These are phyloP conservation scores for Rhizopogon vinicolor DNA, from an alignment of 768 basidiomycete species.

Conservation along the genomic window DNA sequence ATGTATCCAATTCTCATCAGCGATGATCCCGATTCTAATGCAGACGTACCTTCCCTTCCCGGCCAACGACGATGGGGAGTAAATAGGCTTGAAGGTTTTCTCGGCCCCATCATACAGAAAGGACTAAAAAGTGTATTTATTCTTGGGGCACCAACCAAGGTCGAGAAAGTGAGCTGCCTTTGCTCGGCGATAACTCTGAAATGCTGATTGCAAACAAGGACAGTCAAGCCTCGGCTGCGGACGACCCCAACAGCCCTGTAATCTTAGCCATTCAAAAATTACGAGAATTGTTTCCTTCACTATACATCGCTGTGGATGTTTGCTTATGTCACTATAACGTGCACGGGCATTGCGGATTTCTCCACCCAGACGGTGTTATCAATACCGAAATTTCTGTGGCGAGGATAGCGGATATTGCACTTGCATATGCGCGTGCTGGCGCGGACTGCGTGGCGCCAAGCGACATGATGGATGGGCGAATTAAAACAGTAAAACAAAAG, in stretches of 20 bases:
- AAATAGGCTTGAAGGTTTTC: slow-evolving; percentile 81
- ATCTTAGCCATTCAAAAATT: slow-evolving; percentile 84
- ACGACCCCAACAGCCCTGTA: slow-evolving; percentile 86
- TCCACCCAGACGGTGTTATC: slow-evolving; percentile 72
- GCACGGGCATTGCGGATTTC: slow-evolving; percentile 91
- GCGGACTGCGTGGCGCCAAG: slow-evolving; percentile 97
- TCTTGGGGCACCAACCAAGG: too few relatives aligned
- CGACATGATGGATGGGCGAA: slow-evolving; percentile 99
- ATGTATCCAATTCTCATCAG: slow-evolving; percentile 99
- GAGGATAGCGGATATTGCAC: slow-evolving; percentile 89
- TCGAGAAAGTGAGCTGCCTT: too few relatives aligned
- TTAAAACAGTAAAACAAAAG: slow-evolving; percentile 79
- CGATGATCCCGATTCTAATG: slow-evolving; percentile 85
- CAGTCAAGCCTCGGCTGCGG: slow-evolving; percentile 75
- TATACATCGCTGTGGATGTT: slow-evolving; percentile 92
- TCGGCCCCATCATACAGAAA: slow-evolving; percentile 76
- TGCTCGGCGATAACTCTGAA: too few relatives aligned
- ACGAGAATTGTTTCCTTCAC: slow-evolving; percentile 65
- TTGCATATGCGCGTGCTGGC: slow-evolving; percentile 90
- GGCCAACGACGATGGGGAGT: slow-evolving; percentile 93
- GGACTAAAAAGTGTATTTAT: slow-evolving; percentile 73
- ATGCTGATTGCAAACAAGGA: slow-evolving; percentile 46
- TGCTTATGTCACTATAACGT: slow-evolving; percentile 99
- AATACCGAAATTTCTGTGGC: slow-evolving; percentile 70
- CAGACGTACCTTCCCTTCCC: slow-evolving; percentile 72